phyloP scores from a whole-genome alignment of 257 asterid species.

The Apocynum venetum region DNA sequence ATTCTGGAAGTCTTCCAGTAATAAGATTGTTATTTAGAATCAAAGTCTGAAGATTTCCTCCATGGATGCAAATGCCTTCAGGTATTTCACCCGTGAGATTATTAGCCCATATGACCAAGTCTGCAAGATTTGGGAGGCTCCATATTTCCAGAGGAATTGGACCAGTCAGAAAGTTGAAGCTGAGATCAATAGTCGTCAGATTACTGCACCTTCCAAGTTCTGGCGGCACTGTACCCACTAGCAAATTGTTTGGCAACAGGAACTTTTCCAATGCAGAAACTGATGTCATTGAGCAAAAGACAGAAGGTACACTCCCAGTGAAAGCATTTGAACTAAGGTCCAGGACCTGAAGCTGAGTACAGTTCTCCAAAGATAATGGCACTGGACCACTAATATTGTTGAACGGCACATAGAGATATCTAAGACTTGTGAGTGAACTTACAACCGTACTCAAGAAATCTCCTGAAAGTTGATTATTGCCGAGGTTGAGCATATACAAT shows the following conservation, averaged over 20 bases:
- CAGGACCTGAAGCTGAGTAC: constrained; percentile 54
- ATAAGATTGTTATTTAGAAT: constrained; percentile 80
- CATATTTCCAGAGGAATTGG: constrained; percentile 67
- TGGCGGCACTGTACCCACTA: constrained; percentile 61
- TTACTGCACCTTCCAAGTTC: constrained; percentile 58
- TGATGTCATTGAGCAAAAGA: constrained; percentile 44
- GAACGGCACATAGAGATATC: constrained; percentile 47
- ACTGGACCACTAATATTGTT: constrained; percentile 71
- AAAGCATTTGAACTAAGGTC: constrained; percentile 78
- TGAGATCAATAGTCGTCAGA: constrained; percentile 62
- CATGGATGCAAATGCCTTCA: constrained; percentile 64
- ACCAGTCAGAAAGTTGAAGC: constrained; percentile 65
- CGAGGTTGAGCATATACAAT: constrained; percentile 53
- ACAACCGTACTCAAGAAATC: constrained; percentile 59
- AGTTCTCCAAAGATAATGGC: constrained; percentile 55
- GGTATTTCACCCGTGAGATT: constrained; percentile 71
- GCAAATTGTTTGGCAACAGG: constrained; percentile 56
- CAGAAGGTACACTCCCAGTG: constrained; percentile 63
- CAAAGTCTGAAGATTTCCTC: constrained; percentile 86
- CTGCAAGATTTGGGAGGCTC: constrained; percentile 62
- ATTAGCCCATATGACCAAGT: constrained; percentile 86
- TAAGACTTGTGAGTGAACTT: constrained; percentile 53
- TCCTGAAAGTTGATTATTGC: constrained; percentile 73
- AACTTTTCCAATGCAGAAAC: constrained; percentile 51
- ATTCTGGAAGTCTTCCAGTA: constrained; percentile 58